Percentiles rank a stretch among this genome's conserved stretches.
These are phyloP conservation scores for Brachypodium distachyon DNA, from an alignment of 202 grass and related monocot species.

Conservation along the genomic window DNA sequence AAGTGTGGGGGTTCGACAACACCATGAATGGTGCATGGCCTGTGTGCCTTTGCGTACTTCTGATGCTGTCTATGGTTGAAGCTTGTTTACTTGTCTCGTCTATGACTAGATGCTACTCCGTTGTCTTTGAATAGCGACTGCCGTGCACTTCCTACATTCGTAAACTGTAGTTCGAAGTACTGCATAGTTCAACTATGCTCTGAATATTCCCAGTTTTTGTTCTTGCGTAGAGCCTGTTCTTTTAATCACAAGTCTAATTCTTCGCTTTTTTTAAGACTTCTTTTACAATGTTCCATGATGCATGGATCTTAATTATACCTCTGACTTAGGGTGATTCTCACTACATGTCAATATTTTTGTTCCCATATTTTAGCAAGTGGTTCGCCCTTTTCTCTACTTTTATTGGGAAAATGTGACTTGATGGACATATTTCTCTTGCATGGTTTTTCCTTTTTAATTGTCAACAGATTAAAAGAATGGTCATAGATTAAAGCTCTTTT, in stretches of 20 bases:
- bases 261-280: no score
- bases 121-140: not conserved
- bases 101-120: not conserved
- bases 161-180: not conserved
- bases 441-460: not conserved
- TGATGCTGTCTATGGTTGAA: not conserved
- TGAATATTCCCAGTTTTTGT: not conserved
- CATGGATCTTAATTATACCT: not conserved
- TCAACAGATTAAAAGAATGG: conserved; percentile 3
- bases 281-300: not conserved
- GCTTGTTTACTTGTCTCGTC: not conserved
- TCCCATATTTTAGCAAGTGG: not conserved
- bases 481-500: conserved; percentile 10
- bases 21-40: not conserved
- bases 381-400: not conserved
- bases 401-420: not conserved
- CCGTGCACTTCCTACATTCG: not conserved
- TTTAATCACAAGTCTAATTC: no score
- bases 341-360: not conserved
- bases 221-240: not conserved
- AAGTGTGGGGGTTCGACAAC: not conserved
- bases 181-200: not conserved
- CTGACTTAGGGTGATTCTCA: not conserved
- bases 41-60: not conserved
- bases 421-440: not conserved